phyloP scores from a whole-genome alignment of 2,329 filamentous ascomycete genomes.

The Phoma sp. region DNA sequence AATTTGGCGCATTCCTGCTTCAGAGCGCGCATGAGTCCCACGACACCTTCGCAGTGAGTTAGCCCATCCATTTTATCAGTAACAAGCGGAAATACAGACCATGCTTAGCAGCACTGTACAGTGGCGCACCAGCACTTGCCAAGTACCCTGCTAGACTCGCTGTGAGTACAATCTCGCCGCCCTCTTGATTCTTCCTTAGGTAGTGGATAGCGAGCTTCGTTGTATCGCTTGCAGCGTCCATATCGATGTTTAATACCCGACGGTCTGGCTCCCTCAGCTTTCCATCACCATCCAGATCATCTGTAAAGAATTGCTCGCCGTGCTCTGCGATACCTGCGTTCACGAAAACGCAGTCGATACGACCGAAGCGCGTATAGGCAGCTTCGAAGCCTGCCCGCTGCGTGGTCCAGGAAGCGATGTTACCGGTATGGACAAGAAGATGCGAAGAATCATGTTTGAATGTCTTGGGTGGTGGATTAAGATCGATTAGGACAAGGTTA shows the following conservation, averaged over 20 bases:
- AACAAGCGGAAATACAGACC: conserved; percentile 32
- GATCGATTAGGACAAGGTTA: conserved; percentile 52
- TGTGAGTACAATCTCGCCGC: conserved; percentile 56
- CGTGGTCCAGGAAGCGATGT: conserved; percentile 54
- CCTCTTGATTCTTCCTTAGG: conserved; percentile 49
- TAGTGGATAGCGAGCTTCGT: conserved; percentile 57
- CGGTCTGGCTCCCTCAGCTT: conserved; percentile 55
- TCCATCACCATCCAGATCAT: conserved; percentile 50
- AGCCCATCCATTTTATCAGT: not conserved
- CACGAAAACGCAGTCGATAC: conserved; percentile 56
- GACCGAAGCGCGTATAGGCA: conserved; percentile 50
- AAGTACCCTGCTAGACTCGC: conserved; percentile 58
- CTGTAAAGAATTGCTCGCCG: conserved; percentile 57
- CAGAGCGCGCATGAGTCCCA: conserved; percentile 58
- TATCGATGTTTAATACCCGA: conserved; percentile 53
- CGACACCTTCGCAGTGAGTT: conserved; percentile 40
- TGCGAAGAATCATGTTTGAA: conserved; percentile 35
- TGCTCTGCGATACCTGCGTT: conserved; percentile 58
- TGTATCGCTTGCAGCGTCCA: conserved; percentile 55
- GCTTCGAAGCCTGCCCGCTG: conserved; percentile 54
- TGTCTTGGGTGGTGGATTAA: conserved; percentile 42
- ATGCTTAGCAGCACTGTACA: conserved; percentile 59
- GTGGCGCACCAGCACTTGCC: conserved; percentile 54
- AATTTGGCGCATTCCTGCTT: conserved; percentile 57
- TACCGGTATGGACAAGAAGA: conserved; percentile 49